Percentiles rank a stretch among this genome's conserved stretches.
These are phyloP conservation scores for Aspergillus fructus DNA, from an alignment of 2,329 filamentous ascomycete genomes.

Conservation along the genomic window DNA sequence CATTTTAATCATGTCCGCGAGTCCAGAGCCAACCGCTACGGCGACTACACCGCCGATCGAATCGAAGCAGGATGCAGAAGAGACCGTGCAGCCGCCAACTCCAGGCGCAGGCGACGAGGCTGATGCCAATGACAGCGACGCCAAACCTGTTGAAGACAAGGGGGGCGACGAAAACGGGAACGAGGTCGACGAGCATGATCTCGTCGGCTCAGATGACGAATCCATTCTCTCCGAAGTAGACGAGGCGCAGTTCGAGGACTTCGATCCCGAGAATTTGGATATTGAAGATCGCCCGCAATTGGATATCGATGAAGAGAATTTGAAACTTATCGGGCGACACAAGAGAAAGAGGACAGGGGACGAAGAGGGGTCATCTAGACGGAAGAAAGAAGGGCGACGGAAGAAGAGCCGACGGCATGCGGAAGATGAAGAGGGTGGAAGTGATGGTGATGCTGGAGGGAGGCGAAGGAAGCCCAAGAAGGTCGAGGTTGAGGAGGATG, in stretches of 20 bases:
- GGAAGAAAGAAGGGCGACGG: conserved; percentile 57
- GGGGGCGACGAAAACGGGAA: conserved; percentile 33
- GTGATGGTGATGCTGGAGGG: conserved; percentile 47
- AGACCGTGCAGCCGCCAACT: conserved; percentile 26
- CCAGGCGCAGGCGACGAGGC: conserved; percentile 26
- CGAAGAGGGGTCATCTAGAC: conserved; percentile 68
- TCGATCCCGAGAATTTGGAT: conserved; percentile 60
- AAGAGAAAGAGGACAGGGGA: conserved; percentile 64
- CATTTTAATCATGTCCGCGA: conserved; percentile 35
- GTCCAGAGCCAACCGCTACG: conserved; percentile 31
- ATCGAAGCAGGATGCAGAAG: conserved; percentile 24
- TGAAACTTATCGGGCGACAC: conserved; percentile 61
- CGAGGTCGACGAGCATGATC: conserved; percentile 9
- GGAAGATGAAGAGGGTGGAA: conserved; percentile 60
- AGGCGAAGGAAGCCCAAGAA: conserved; percentile 54
- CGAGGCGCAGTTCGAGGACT: conserved; percentile 65
- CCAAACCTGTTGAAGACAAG: conserved; percentile 18
- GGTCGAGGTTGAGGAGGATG: conserved; percentile 64
- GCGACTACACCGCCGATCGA: conserved; percentile 3
- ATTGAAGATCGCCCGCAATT: conserved; percentile 60
- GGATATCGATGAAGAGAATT: conserved; percentile 61
- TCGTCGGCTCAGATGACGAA: conserved; percentile 56
- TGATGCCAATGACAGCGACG: conserved; percentile 25
- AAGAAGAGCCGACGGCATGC: conserved; percentile 69
- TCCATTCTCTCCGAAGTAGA: conserved; percentile 64